These are phyloP conservation scores for Cryoendolithus antarcticus DNA, from an alignment of 2,329 filamentous ascomycete genomes.

Conservation along the genomic window DNA sequence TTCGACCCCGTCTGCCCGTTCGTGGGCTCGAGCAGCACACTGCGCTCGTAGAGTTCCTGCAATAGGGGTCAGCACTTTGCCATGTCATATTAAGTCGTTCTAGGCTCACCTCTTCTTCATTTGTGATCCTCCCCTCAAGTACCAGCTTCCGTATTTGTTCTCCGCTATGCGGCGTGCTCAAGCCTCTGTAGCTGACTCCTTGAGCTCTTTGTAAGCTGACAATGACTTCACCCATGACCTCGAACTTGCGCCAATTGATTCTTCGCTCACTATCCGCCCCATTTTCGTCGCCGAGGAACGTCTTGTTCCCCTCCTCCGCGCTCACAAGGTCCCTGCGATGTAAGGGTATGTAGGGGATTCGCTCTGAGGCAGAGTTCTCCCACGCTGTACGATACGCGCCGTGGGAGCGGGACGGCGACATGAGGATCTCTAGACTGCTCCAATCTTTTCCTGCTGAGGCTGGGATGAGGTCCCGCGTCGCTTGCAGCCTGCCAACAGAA, in stretches of 20 bases:
- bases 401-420: slow-evolving; percentile 85
- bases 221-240: slow-evolving; percentile 85
- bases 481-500: slow-evolving; percentile 67
- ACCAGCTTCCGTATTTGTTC: slow-evolving; percentile 63
- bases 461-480: slow-evolving; percentile 67
- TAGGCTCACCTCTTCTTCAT: slow-evolving; percentile 70
- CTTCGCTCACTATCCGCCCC: slow-evolving; percentile 26
- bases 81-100: background rate
- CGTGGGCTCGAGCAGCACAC: slow-evolving; percentile 38
- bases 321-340: slow-evolving; percentile 82
- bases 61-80: slow-evolving; percentile 7
- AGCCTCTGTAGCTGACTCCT: slow-evolving; percentile 63
- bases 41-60: slow-evolving; percentile 48
- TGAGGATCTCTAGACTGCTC: slow-evolving; percentile 75
- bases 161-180: slow-evolving; percentile 23
- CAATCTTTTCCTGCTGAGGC: slow-evolving; percentile 67
- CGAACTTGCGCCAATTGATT: slow-evolving; percentile 98
- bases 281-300: slow-evolving; percentile 55
- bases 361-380: slow-evolving; percentile 83
- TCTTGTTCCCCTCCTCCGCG: slow-evolving; percentile 83
- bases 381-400: slow-evolving; percentile 94
- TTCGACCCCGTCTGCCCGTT: slow-evolving; percentile 14
- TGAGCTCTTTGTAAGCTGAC: slow-evolving; percentile 87
- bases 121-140: slow-evolving; percentile 66
- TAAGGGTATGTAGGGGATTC: slow-evolving; percentile 87